Evolutionary conservation across 2,329 filamentous ascomycete genomes (phyloP).

Genomic region (Arthrobotrys sphaeroides): DNA sequence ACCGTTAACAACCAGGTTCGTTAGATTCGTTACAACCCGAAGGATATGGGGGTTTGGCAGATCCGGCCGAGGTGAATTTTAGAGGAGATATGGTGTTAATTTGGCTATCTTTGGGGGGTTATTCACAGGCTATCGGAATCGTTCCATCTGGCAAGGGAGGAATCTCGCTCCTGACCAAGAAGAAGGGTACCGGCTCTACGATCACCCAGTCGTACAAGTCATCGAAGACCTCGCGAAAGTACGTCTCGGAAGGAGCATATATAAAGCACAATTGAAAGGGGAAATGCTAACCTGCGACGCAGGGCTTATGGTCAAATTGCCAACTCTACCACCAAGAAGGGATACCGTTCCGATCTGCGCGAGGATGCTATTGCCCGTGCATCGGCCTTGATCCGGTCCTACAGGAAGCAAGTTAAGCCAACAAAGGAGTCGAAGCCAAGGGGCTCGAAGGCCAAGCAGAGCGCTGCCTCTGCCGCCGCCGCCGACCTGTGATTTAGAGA

Average conservation of each 20-base stretch:
- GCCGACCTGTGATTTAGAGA: conserved; percentile 44
- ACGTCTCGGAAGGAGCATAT: background rate
- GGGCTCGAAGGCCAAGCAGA: conserved; percentile 43
- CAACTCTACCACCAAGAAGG: conserved; percentile 53
- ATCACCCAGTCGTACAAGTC: conserved; percentile 44
- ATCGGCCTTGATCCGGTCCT: conserved; percentile 50
- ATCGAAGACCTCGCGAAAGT: conserved; percentile 53
- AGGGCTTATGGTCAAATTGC: conserved; percentile 48
- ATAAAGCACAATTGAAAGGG: background rate
- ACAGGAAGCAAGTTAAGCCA: conserved; percentile 46
- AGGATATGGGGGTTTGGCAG: conserved; percentile 18
- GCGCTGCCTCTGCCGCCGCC: conserved; percentile 26
- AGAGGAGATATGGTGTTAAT: conserved; percentile 37
- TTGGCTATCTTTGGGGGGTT: conserved; percentile 25
- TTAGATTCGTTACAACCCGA: conserved; percentile 20
- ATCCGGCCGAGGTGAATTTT: conserved; percentile 17
- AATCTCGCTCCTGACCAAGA: conserved; percentile 54
- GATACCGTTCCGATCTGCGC: conserved; percentile 49
- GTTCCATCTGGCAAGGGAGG: conserved; percentile 53
- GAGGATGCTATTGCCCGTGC: conserved; percentile 48
- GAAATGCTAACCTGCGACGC: conserved; percentile 9
- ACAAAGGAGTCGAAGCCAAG: conserved; percentile 50
- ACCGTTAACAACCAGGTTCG: conserved; percentile 48
- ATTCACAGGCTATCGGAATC: conserved; percentile 46
- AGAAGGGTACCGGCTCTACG: conserved; percentile 24